Evolutionary conservation across 2,329 filamentous ascomycete genomes (phyloP).

Genomic region (Penicillium expansum): DNA sequence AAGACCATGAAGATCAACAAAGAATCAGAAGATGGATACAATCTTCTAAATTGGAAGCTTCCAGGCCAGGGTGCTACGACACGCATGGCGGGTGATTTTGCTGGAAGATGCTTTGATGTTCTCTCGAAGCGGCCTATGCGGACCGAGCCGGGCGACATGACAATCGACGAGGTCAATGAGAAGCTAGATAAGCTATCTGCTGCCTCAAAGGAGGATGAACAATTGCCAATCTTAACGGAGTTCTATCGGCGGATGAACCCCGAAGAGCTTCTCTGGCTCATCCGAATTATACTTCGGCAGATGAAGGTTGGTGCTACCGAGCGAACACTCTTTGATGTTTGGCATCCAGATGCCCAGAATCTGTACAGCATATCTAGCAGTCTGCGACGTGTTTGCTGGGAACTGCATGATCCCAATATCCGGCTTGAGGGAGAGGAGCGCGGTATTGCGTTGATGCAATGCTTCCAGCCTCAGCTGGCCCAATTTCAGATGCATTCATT

Average conservation of each 20-base stretch:
- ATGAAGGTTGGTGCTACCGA: constrained; percentile 77
- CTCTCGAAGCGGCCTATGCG: constrained; percentile 79
- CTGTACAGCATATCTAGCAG: constrained; percentile 90
- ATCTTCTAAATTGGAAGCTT: constrained; percentile 86
- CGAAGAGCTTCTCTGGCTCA: constrained; percentile 89
- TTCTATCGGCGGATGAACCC: constrained; percentile 93
- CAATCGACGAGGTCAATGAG: constrained; percentile 84
- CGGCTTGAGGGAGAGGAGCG: constrained; percentile 72
- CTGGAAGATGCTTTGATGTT: constrained; percentile 81
- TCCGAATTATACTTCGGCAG: constrained; percentile 84
- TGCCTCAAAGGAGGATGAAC: constrained; percentile 76
- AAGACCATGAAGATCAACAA: constrained; percentile 89
- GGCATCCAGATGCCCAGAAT: constrained; percentile 74
- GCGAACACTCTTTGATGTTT: constrained; percentile 79
- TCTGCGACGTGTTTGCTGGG: constrained; percentile 89
- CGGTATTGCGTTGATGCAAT: constrained; percentile 81
- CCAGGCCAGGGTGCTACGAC: constrained; percentile 65
- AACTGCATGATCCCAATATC: constrained; percentile 70
- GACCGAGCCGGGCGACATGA: constrained; percentile 71
- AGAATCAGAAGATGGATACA: constrained; percentile 83
- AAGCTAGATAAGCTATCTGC: constrained; percentile 74
- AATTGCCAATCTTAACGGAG: constrained; percentile 73
- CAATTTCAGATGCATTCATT: constrained; percentile 85
- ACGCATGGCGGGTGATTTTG: constrained; percentile 83
- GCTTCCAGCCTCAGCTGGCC: constrained; percentile 92